A percentile compares a stretch with the other conserved stretches of the same genome.
Conservation (phyloP, 148 eudicot species). For the Camellia granthamiana region DNA sequence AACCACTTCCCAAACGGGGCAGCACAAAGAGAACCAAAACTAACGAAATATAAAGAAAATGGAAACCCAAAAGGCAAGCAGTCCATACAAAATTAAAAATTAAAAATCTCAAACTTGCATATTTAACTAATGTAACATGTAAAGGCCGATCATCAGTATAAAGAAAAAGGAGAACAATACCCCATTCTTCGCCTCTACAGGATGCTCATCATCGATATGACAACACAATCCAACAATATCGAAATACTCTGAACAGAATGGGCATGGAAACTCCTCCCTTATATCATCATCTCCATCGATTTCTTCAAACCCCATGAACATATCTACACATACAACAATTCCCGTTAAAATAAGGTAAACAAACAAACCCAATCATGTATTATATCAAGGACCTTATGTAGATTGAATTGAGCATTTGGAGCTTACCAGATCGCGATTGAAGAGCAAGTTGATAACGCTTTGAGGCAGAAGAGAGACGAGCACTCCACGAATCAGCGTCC, state of each 20-base stretch:
- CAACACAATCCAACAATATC: conserved; percentile 92
- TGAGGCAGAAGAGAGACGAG: conserved; percentile 70
- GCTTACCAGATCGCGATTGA: conserved; percentile 75
- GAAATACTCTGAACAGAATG: conserved; percentile 74
- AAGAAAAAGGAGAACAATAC: conserved; percentile 29
- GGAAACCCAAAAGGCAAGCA: not conserved
- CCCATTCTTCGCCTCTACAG: conserved; percentile 86
- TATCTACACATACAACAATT: conserved; percentile 41
- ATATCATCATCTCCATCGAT: conserved; percentile 84
- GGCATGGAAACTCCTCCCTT: conserved; percentile 88
- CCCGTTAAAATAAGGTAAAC: conserved; percentile 18
- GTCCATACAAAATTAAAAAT: not conserved
- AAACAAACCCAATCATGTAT: not conserved
- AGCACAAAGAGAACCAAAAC: not conserved
- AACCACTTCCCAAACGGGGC: too few species aligned
- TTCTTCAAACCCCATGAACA: conserved; percentile 85
- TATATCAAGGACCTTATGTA: not conserved
- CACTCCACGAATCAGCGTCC: conserved; percentile 88
- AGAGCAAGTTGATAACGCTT: conserved; percentile 71
- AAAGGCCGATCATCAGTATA: not conserved
- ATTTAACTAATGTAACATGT: not conserved
- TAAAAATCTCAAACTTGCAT: not conserved
- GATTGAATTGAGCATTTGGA: not conserved
- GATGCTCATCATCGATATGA: conserved; percentile 93
- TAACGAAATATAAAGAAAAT: not conserved